Evolutionary conservation across 139 green algal genomes (phyloP), one percentile per base, ranked within the genome.

Genomic region (Pleodorina starrii): DNA sequence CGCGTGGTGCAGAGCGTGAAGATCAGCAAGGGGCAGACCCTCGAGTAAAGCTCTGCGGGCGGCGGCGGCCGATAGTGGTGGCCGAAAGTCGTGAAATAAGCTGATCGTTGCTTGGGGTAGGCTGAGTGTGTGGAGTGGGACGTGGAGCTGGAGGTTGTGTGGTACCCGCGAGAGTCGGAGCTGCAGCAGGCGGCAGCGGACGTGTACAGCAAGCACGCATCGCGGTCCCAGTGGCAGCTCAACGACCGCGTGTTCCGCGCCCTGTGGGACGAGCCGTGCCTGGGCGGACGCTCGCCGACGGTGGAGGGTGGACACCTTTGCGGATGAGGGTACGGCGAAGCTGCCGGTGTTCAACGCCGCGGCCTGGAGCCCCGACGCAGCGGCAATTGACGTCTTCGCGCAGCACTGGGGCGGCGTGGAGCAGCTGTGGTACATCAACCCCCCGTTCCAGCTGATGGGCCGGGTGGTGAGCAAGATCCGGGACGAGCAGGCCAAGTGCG

Each of bases 181-280:
- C 6, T n/a, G 23, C 78, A 85, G 57, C 54, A 57, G 54, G 32
- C 11, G 27, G n/a, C n/a, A n/a, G 78, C 78, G 11, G 78, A 85
- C 38, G 51, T 5, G 11, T 38, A 73, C 5, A 63, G 25, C 50
- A 85, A 85, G 78, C 12, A 54, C 32, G 7, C 29, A 5, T 46
- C 42, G 42, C 5, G 1, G 16, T 51, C 11, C 12, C 54, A 85
- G 51, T 72, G 51, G 54, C 7, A 7, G 40, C 51, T 85, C 1
- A 5, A 32, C 38, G 29, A 21, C 6, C n/a, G 32, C 1, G 78
- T 51, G 36, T 73, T 25, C 38, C 23, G 25, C 29, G 4, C 9
- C 2, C 23, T 85, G 23, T 60, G 40, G 10, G 5, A 27, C 25
- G 40, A 81, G 16, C 78, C 78, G 2, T 23, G 29, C 29, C 23